Evolutionary conservation across 129 eudicot species (phyloP), one percentile per base, ranked within the genome.

Genomic region (Helianthus tuberosus): DNA sequence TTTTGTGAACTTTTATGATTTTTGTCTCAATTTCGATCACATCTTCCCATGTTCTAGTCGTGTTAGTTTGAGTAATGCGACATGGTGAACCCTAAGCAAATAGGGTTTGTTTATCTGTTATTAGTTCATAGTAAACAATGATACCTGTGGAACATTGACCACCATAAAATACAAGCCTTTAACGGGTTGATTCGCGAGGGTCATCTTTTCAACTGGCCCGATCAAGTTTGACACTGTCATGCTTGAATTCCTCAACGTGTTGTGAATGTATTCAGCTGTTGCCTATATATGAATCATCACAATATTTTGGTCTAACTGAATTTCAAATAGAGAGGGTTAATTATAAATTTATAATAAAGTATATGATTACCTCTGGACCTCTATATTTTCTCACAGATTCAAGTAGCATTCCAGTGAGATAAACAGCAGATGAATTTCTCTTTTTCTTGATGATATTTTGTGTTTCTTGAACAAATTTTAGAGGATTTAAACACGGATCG

Each of bases 301-400:
- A 35, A 29, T 27, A 27, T 48, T 65, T 75, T 13, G 14, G 32
- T 29, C 4, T 1, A 59, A 11, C 12, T 17, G 32, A 16, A 17
- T 54, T 54, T 54, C 3, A 17, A 17, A 8, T 9, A 55, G 2
- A 17, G 61, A 17, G 9, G 20, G 32, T 27, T 27, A 2, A 27
- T 1, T 27, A 27, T 27, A 27, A 1, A 1, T 1, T 71, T 2
- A 39, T 41, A 71, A 55, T 71, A 59, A 0, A 6, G 11, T 5
- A 48, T 52, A 15, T 60, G 3, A 68, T 6, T 88, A 90, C 98
- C 97, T 90, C 93, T 29, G 97, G 83, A 51, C 98, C 98, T 75
- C 75, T 77, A 59, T 15, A 79, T 76, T 81, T 93, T 71, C 93
- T 71, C 11, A 90, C 38, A 9, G 75, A 46, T 44, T 93, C 98